Conservation (phyloP, 2,329 filamentous ascomycete species). For the Didymella glomerata region DNA sequence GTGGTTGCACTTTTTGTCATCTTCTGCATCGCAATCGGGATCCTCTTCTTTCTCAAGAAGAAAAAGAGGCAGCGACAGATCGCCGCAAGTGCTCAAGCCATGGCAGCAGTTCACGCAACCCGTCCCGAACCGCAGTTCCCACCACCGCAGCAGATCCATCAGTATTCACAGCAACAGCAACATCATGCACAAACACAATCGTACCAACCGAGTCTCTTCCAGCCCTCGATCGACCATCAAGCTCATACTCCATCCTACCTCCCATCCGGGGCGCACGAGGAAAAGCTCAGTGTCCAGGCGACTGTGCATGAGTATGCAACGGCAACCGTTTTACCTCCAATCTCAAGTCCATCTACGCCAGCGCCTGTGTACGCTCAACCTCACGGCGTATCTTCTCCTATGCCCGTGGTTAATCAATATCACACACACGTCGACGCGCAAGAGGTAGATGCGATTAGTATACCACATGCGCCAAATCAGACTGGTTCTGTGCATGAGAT, state of each 20-base stretch:
- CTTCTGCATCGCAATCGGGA: slow-evolving; percentile 26
- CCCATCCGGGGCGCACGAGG: slow-evolving; percentile 14
- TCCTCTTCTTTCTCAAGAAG: slow-evolving; percentile 28
- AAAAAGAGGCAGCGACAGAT: slow-evolving; percentile 33
- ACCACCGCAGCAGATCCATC: slow-evolving; percentile 20
- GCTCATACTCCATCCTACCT: slow-evolving; percentile 23
- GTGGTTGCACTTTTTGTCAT: slow-evolving; percentile 30
- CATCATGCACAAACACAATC: slow-evolving; percentile 1
- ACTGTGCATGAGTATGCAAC: slow-evolving; percentile 29
- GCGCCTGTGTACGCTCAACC: slow-evolving; percentile 37
- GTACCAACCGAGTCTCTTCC: slow-evolving; percentile 4
- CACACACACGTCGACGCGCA: slow-evolving; percentile 22
- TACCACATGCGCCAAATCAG: slow-evolving; percentile 15
- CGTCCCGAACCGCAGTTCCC: slow-evolving; percentile 27
- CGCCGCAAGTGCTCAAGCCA: slow-evolving; percentile 26
- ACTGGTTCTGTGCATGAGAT: slow-evolving; percentile 32
- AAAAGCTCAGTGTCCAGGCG: slow-evolving; percentile 31
- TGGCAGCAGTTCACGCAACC: slow-evolving; percentile 28
- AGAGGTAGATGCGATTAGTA: slow-evolving; percentile 34
- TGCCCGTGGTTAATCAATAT: slow-evolving; percentile 21
- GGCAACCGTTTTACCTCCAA: slow-evolving; percentile 17
- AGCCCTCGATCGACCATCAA: slow-evolving; percentile 11
- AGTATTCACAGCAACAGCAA: slow-evolving; percentile 16
- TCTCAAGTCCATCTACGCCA: slow-evolving; percentile 36
- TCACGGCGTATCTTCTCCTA: slow-evolving; percentile 8